Evolutionary conservation across 1,284 basidiomycete species (phyloP), one percentile per base, ranked within the genome.

Genomic region (Cutaneotrichosporon mucoides): DNA sequence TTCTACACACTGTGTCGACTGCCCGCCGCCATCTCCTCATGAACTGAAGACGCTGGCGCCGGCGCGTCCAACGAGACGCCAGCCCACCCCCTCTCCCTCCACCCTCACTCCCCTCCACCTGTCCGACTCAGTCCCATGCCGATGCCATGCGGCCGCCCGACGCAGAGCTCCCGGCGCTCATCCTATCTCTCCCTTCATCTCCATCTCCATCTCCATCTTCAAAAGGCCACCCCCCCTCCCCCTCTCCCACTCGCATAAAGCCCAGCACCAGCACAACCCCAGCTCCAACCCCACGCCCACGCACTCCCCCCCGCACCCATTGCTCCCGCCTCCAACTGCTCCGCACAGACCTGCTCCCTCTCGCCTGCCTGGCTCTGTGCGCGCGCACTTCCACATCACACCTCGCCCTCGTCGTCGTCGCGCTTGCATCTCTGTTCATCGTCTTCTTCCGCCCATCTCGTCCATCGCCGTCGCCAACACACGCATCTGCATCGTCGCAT

Each of bases 311-410:
- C 43, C n/a, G 15, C 43, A n/a, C 24, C 5, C 43, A 8, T 8
- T 11, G 12, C 33, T 3, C 11, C 11, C 46, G 34, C 46, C 10
- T 48, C 8, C 10, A 34, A 12, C 3, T 48, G n/a, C 7, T 36
- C 13, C 46, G 46, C 46, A 48, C 46, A 48, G 46, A 48, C 46
- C 46, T 48, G 5, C 11, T 48, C 33, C 46, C 34, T 11, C 34
- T 48, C 5, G 46, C 46, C 33, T 48, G 46, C 33, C 46, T 48
- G 35, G 46, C 46, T 48, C 46, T 48, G 46, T 48, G 46, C 46
- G 46, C 46, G 10, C 33, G 34, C 33, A 36, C 33, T 33, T 34
- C 46, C 46, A 48, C 33, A 34, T 48, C 46, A 48, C 46, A 34
- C 33, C 46, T 48, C 34, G 34, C 46, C 33, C 34, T 48, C 34